Conservation (phyloP, 192 early-diverging fungal genomes). For the Rhizophlyctis rosea region DNA sequence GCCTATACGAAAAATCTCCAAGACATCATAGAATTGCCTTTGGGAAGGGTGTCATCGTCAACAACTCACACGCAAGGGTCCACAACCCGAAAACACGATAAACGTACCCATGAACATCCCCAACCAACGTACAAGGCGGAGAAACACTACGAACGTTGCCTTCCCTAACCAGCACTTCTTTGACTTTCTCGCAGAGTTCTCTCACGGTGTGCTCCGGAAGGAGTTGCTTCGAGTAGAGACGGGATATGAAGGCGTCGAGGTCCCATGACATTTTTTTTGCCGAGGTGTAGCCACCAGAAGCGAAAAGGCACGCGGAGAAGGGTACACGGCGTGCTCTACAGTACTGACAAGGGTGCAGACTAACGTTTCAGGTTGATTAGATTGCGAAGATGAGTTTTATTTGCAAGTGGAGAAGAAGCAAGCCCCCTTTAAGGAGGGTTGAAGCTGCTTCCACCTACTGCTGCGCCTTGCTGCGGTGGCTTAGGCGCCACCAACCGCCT, state of each 20-base stretch:
- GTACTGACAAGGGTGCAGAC: no score
- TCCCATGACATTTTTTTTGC: constrained; percentile 51
- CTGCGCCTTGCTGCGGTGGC: no score
- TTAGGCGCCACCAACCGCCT: no score
- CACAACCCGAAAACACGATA: background rate
- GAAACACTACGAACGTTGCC: constrained; percentile 80
- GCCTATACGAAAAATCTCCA: constrained; percentile 84
- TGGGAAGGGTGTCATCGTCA: background rate
- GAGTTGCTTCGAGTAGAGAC: constrained; percentile 69
- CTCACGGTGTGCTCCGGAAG: constrained; percentile 70
- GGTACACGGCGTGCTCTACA: no score
- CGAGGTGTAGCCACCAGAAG: no score
- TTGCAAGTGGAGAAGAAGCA: no score
- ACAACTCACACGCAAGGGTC: background rate
- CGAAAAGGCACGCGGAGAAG: no score
- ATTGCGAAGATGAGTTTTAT: no score
- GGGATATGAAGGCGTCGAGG: constrained; percentile 77
- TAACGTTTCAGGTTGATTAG: no score
- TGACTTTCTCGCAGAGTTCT: constrained; percentile 77
- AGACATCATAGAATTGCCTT: constrained; percentile 82
- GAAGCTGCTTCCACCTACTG: no score
- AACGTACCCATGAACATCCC: constrained; percentile 82
- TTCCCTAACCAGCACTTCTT: constrained; percentile 75
- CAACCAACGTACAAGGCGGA: constrained; percentile 89
- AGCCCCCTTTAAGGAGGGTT: no score